phyloP scores from a whole-genome alignment of 352 stramenopile species.

The Paralagenidium karlingii region DNA sequence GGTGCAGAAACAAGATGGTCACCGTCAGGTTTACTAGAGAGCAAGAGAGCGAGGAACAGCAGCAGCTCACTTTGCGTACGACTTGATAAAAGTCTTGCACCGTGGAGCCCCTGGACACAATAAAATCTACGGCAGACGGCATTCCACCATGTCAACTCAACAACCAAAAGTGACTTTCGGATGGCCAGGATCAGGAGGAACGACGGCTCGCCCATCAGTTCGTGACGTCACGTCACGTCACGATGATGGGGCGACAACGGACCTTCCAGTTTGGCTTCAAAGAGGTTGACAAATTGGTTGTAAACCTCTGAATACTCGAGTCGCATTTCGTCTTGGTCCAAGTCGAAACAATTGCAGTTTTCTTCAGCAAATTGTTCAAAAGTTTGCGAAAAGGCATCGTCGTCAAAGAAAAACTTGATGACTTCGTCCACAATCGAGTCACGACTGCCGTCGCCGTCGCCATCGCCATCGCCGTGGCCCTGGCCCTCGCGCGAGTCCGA shows the following conservation, averaged over 20 bases:
- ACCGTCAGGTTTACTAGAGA: too few relatives aligned
- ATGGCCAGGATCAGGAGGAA: too few relatives aligned
- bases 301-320: slow-evolving; percentile 79
- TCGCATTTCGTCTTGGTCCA: slow-evolving; percentile 70
- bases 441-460: background rate
- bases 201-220: too few relatives aligned
- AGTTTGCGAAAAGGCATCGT: slow-evolving; percentile 58
- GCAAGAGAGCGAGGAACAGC: too few relatives aligned
- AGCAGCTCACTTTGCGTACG: slow-evolving; percentile 26
- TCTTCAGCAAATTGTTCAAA: slow-evolving; percentile 59
- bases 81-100: slow-evolving; percentile 55
- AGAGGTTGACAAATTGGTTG: slow-evolving; percentile 58
- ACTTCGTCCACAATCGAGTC: slow-evolving; percentile 33
- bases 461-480: background rate
- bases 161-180: background rate
- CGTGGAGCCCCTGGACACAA: slow-evolving; percentile 35
- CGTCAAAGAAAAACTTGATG: slow-evolving; percentile 68
- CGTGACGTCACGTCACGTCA: too few relatives aligned
- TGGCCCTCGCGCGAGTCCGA: too few relatives aligned
- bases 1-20: too few relatives aligned
- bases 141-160: background rate
- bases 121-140: slow-evolving; percentile 23
- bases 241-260: too few relatives aligned
- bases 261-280: slow-evolving; percentile 73
- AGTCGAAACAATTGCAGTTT: slow-evolving; percentile 46